Base-by-base conservation (phyloP, 345 rosid genomes). In the Corchorus olitorius region DNA sequence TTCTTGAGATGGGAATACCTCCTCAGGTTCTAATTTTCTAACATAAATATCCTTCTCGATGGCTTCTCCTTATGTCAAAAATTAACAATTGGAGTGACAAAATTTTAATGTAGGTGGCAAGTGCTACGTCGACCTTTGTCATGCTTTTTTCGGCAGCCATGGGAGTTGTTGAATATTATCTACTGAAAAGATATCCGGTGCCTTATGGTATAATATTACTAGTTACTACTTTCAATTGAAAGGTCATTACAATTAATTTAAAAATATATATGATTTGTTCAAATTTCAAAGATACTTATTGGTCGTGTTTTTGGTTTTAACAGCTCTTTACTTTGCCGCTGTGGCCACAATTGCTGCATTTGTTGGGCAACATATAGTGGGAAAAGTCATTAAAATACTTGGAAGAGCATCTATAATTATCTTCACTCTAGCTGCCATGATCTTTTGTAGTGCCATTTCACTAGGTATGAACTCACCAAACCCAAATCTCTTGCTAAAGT, bases 111-210 rank as follows among this genome's bases (percentile, higher is more conserved):
- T 52, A 87, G 90, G 87, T 87, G 27, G 80, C 87, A 65, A 84
- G 87, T 81, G 86, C 91, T 39, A 88, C 89, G 5, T 73, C 87
- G 33, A 86, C 89, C 73, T 86, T 88, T 73, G 78, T 81, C 33
- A 84, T 86, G 89, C 50, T 78, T 67, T 88, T 88, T 70, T 86
- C 89, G 7, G 83, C 91, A 53, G 84, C 89, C 14, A 83, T 88
- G 83, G 83, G 88, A 5, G 89, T 83, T 3, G 63, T 86, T 9
- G 86, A 88, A 60, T 88, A 84, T 56, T 84, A 81, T 65, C 86
- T 88, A 35, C 80, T 86, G 1, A 81, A 83, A 55, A 83, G 88
- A 67, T 88, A 86, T 67, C 88, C 89, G 10, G 77, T 88, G 9
- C 89, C 89, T 54, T 82, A 86, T 16, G 89, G 91, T 86, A 80